phyloP scores from a whole-genome alignment of 495 filamentous ascomycete species.

The Paragyromitra xinjiangensis region DNA sequence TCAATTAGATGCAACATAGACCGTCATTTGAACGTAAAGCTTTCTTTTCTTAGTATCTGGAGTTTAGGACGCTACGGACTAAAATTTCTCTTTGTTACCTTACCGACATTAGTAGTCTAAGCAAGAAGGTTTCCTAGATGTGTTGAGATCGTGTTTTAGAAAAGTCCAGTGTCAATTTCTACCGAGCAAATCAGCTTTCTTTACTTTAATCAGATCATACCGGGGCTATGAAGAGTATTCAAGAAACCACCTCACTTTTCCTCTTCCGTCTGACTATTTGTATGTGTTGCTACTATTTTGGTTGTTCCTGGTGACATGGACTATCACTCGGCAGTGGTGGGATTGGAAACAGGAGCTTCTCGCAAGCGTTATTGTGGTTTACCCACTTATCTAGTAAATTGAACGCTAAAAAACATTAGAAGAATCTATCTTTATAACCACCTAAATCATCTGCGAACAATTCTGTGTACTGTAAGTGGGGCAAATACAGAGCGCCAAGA shows the following conservation, averaged over 20 bases:
- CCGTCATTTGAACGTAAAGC: not conserved
- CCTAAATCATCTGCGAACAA: not conserved
- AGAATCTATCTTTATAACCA: not conserved
- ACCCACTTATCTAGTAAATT: not conserved
- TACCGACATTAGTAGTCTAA: no score
- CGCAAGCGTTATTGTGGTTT: not conserved
- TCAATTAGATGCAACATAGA: not conserved
- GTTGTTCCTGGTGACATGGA: constrained; percentile 10
- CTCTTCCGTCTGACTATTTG: no score
- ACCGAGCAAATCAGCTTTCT: no score
- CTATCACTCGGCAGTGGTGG: constrained; percentile 31
- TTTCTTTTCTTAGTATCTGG: not conserved
- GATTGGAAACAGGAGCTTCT: not conserved
- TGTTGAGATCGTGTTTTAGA: no score
- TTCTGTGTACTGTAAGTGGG: constrained; percentile 9
- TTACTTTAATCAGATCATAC: no score
- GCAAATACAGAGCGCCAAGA: constrained; percentile 38
- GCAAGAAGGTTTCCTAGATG: no score
- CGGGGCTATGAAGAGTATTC: no score
- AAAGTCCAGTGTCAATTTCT: no score
- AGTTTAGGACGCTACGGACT: no score
- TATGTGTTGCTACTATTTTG: not conserved
- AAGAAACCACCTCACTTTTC: no score
- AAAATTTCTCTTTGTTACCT: no score
- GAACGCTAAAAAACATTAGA: not conserved